A percentile compares a stretch with the other conserved stretches of the same genome.
Conservation (phyloP, 2,329 filamentous ascomycete genomes). For the Madurella mycetomatis region DNA sequence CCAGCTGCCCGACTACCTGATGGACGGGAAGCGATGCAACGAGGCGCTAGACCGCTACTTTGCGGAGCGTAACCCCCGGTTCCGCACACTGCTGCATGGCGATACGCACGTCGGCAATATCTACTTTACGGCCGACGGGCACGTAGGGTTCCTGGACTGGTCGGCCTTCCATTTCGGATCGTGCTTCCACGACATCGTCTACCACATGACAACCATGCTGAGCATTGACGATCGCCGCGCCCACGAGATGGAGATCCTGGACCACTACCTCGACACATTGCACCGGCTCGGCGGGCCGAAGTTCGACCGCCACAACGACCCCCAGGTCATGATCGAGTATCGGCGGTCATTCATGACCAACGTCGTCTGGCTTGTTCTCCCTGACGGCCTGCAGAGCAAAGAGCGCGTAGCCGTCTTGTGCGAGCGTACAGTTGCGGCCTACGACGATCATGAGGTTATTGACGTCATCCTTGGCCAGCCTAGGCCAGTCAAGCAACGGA, state of each 20-base stretch:
- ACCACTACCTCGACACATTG: conserved; percentile 34
- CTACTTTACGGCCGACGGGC: conserved; percentile 35
- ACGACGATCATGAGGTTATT: conserved; percentile 36
- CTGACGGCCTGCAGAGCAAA: conserved; percentile 32
- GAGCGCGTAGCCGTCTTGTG: conserved; percentile 33
- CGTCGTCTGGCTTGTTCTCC: conserved; percentile 30
- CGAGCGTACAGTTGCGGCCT: conserved; percentile 34
- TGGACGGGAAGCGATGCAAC: conserved; percentile 33
- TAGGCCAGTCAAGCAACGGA: neutral
- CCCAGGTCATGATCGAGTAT: conserved; percentile 31
- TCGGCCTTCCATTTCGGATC: conserved; percentile 38
- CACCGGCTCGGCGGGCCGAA: conserved; percentile 32
- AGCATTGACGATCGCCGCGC: conserved; percentile 37
- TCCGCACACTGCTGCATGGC: conserved; percentile 39
- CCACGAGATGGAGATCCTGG: conserved; percentile 36
- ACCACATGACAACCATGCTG: conserved; percentile 37
- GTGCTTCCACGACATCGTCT: conserved; percentile 41
- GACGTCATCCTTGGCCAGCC: conserved; percentile 18
- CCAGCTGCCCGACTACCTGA: conserved; percentile 35
- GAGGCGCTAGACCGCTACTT: conserved; percentile 36
- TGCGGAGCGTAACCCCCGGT: conserved; percentile 34
- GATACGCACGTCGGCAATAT: conserved; percentile 42
- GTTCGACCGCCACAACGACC: conserved; percentile 28
- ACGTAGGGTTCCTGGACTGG: conserved; percentile 41
- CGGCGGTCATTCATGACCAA: conserved; percentile 32